A percentile compares a stretch with the other conserved stretches of the same genome.
Conservation (phyloP, 371 early-diverging fungal genomes). For the Apophysomyces variabilis region DNA sequence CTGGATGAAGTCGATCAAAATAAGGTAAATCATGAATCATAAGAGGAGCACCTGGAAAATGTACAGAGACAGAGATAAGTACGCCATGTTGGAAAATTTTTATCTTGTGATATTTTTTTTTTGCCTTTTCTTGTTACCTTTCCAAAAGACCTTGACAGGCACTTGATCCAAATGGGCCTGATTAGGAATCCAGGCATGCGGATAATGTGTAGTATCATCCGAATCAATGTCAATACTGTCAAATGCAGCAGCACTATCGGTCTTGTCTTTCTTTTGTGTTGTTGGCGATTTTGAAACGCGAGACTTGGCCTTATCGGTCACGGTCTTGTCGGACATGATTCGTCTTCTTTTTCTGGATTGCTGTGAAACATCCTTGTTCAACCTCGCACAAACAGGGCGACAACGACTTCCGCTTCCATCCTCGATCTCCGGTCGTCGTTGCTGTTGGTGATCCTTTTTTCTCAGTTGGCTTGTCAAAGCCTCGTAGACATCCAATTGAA, state of each 20-base stretch:
- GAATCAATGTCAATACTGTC: slow-evolving; percentile 26
- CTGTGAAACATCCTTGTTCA: slow-evolving; percentile 6
- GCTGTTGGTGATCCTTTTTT: slow-evolving; percentile 7
- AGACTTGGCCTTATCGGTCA: slow-evolving; percentile 11
- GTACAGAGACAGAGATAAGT: slow-evolving; percentile 2
- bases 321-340: neutral
- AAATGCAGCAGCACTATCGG: slow-evolving; percentile 16
- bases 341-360: slow-evolving; percentile 6
- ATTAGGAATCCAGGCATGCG: slow-evolving; percentile 21
- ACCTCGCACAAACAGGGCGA: slow-evolving; percentile 10
- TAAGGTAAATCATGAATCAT: slow-evolving; percentile 41
- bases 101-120: neutral
- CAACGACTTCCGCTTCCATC: slow-evolving; percentile 16
- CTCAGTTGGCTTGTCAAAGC: slow-evolving; percentile 12
- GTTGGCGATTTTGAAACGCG: slow-evolving; percentile 10
- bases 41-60: slow-evolving; percentile 42
- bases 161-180: slow-evolving; percentile 21
- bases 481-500: slow-evolving; percentile 18
- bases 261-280: slow-evolving; percentile 10
- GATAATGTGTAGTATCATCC: slow-evolving; percentile 21
- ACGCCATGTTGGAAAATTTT: slow-evolving; percentile 8
- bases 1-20: slow-evolving; percentile 49
- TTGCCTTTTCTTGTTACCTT: slow-evolving; percentile 19
- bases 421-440: slow-evolving; percentile 8
- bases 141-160: slow-evolving; percentile 28